These are phyloP conservation scores for Lentithecium fluviatile DNA, from an alignment of 495 filamentous ascomycete species.

Conservation along the genomic window DNA sequence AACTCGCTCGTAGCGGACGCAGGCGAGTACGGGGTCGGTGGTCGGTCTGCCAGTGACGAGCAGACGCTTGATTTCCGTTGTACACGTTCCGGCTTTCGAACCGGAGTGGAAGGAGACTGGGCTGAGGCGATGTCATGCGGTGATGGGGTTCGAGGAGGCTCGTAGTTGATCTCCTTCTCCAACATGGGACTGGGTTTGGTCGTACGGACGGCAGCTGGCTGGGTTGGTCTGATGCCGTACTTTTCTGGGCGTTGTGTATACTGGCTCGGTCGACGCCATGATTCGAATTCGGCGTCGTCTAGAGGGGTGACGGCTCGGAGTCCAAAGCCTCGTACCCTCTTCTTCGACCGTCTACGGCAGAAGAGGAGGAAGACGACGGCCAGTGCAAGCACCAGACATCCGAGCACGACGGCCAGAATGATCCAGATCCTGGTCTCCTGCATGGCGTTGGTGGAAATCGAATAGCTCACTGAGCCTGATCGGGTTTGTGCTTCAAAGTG, in stretches of 20 bases:
- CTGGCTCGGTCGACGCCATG: slow-evolving; percentile 33
- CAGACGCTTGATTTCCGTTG: slow-evolving; percentile 31
- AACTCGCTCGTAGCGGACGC: slow-evolving; percentile 11
- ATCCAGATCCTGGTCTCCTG: slow-evolving; percentile 31
- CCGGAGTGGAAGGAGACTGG: slow-evolving; percentile 20
- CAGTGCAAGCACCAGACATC: slow-evolving; percentile 22
- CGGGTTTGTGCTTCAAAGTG: slow-evolving; percentile 1
- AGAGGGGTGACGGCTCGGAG: slow-evolving; percentile 36
- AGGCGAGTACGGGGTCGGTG: slow-evolving; percentile 35
- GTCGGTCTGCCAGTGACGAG: slow-evolving; percentile 33
- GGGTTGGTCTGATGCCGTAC: slow-evolving; percentile 29
- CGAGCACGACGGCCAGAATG: slow-evolving; percentile 30
- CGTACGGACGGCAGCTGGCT: slow-evolving; percentile 24
- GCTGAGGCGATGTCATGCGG: background rate
- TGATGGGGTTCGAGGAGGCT: slow-evolving; percentile 24
- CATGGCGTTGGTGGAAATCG: slow-evolving; percentile 1
- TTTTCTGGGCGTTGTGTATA: slow-evolving; percentile 31
- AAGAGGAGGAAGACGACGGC: slow-evolving; percentile 20
- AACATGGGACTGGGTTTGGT: slow-evolving; percentile 23
- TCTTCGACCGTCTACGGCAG: slow-evolving; percentile 33
- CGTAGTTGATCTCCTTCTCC: slow-evolving; percentile 29
- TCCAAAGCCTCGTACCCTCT: slow-evolving; percentile 29
- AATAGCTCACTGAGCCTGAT: background rate
- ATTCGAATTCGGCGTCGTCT: slow-evolving; percentile 38
- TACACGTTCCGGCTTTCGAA: slow-evolving; percentile 24